These are phyloP conservation scores for Penicillium cinerascens DNA, from an alignment of 495 filamentous ascomycete genomes.

Conservation along the genomic window DNA sequence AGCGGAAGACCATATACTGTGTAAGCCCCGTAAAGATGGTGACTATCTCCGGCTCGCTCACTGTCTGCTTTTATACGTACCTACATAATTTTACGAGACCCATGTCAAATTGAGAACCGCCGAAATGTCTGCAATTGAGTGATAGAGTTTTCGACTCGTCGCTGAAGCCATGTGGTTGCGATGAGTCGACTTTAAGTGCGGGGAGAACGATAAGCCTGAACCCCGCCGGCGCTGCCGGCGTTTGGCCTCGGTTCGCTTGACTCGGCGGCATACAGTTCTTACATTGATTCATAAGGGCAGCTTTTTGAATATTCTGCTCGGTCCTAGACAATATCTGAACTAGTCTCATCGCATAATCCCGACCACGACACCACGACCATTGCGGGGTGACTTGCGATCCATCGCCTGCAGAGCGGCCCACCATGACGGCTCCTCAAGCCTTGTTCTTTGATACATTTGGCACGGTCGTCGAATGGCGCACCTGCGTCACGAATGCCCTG, in stretches of 20 bases:
- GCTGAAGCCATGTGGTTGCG: background rate
- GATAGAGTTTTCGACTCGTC: background rate
- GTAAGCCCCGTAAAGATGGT: background rate
- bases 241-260: constrained; percentile 5
- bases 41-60: background rate
- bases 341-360: background rate
- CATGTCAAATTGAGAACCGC: background rate
- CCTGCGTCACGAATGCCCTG: constrained; percentile 54
- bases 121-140: background rate
- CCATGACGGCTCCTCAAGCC: constrained; percentile 39
- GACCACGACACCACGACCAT: background rate
- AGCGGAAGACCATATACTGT: too few species aligned
- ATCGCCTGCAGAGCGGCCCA: background rate
- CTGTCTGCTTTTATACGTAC: background rate
- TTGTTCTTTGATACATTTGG: constrained; percentile 72
- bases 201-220: constrained; percentile 14
- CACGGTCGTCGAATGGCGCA: constrained; percentile 72
- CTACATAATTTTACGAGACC: background rate
- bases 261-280: constrained; percentile 4
- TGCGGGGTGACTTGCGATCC: background rate
- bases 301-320: background rate
- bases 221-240: background rate
- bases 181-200: background rate
- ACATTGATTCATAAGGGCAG: background rate
- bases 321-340: background rate